These are phyloP conservation scores for Podosphaera leucotricha DNA, from an alignment of 2,329 filamentous ascomycete genomes.

Conservation along the genomic window DNA sequence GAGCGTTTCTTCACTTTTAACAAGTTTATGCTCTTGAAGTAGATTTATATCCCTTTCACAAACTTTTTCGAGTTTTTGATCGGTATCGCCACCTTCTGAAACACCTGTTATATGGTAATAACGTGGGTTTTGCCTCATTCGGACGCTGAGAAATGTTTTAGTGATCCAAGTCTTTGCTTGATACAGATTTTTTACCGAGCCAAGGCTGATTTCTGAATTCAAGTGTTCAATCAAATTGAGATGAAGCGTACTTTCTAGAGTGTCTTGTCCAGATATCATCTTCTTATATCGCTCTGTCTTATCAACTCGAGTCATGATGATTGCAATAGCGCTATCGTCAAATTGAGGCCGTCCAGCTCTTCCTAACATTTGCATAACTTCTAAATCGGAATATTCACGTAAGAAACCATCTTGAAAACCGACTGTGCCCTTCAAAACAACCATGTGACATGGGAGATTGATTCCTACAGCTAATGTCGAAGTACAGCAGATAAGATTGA, in stretches of 20 bases:
- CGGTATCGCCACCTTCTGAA: slow-evolving; percentile 24
- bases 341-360: slow-evolving; percentile 68
- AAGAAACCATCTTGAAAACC: slow-evolving; percentile 34
- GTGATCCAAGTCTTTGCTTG: slow-evolving; percentile 52
- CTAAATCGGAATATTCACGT: slow-evolving; percentile 57
- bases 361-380: slow-evolving; percentile 80
- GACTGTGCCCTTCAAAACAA: slow-evolving; percentile 61
- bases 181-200: slow-evolving; percentile 39
- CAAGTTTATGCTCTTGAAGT: slow-evolving; percentile 35
- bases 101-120: slow-evolving; percentile 44
- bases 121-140: slow-evolving; percentile 43
- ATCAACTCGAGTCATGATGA: slow-evolving; percentile 53
- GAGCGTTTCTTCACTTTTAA: slow-evolving; percentile 26
- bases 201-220: slow-evolving; percentile 61
- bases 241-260: slow-evolving; percentile 58
- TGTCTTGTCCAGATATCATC: slow-evolving; percentile 49
- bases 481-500: slow-evolving; percentile 67
- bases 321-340: slow-evolving; percentile 48
- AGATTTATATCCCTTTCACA: slow-evolving; percentile 43
- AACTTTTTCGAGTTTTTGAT: slow-evolving; percentile 43
- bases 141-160: slow-evolving; percentile 56
- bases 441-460: slow-evolving; percentile 63
- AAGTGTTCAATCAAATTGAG: slow-evolving; percentile 60
- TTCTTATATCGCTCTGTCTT: slow-evolving; percentile 44
- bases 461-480: slow-evolving; percentile 67